Base-by-base conservation (phyloP, 768 basidiomycete genomes). In the Lentinula sp. region DNA sequence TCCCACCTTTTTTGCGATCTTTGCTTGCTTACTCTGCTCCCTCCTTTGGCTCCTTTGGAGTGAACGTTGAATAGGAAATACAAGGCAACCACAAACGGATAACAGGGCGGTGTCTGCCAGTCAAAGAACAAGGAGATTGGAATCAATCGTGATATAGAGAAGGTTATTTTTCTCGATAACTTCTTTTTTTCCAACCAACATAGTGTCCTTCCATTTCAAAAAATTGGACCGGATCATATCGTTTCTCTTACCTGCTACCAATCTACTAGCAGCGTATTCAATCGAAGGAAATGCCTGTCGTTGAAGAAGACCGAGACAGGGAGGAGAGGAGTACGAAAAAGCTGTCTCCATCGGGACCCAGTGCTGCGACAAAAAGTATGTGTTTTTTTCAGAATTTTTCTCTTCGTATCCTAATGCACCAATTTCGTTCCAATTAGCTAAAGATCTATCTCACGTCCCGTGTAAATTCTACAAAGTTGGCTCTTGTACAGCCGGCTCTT, bases 391-490 rank as follows among this genome's bases (percentile, higher is more conserved):
- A 18, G 18, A 54, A 35, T 39, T 37, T 20, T 37, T 54, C n/a
- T 16, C 18, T 18, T 37, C 37, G 4, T 41, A 8, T 20, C 7
- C 33, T 36, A 9, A 13, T 18, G 6, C 35, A 42, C 42, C 10
- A 10, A n/a, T 39, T 71, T 88, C 20, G 6, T 48, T 43, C 42
- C 10, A 13, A n/a, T 39, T 71, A 88, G 88, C 87, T 54, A 93
- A 93, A 73, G 92, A 94, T 71, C 82, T 98, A 59, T 92, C 91
- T 2, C 95, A 97, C 80, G 96, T 98, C 13, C 95, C 95, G 1
- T 98, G 96, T 79, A 92, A 96, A 77, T 98, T 98, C 83, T 97
- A 87, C 85, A 92, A 90, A 70, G 90, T 92, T 64, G 93, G 95
- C 37, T 88, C 87, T 12, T 98, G 95, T 74, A 96, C 95, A 4